These are phyloP conservation scores for Gyromitra esculenta DNA, from an alignment of 2,329 filamentous ascomycete species.

Conservation along the genomic window DNA sequence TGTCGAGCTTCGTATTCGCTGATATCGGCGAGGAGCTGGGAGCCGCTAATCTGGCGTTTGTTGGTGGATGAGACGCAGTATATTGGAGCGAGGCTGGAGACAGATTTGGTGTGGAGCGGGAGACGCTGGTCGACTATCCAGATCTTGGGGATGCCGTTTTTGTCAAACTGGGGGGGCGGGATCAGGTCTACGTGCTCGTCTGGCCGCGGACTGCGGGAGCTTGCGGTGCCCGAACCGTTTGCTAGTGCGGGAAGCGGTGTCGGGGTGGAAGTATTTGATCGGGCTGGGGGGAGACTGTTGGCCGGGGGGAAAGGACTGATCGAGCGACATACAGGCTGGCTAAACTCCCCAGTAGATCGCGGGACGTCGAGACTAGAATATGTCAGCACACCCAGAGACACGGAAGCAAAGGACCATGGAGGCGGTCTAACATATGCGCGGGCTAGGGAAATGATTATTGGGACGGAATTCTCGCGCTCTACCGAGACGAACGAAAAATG, in stretches of 20 bases:
- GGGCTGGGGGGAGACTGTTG: background rate
- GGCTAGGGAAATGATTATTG: constrained; percentile 15
- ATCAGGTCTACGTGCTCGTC: constrained; percentile 30
- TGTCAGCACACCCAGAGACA: constrained; percentile 14
- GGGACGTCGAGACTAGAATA: constrained; percentile 17
- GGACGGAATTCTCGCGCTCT: background rate
- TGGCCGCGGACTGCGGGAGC: background rate
- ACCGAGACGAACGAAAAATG: background rate
- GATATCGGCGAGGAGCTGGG: constrained; percentile 13
- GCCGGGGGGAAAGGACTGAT: background rate
- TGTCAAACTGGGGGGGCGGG: constrained; percentile 24
- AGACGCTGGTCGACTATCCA: constrained; percentile 48
- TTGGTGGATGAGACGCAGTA: constrained; percentile 48
- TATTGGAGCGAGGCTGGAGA: constrained; percentile 46
- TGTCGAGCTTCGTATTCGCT: constrained; percentile 1
- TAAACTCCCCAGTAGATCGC: background rate
- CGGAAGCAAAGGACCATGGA: background rate
- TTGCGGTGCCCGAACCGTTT: background rate
- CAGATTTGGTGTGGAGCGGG: constrained; percentile 45
- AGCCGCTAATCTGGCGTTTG: constrained; percentile 28
- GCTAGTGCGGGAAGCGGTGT: background rate
- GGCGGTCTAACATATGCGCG: background rate
- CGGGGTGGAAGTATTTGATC: background rate
- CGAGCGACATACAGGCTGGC: background rate
- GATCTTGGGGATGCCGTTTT: constrained; percentile 37